Conservation (phyloP, 345 rosid genomes). For the Corymbia maculata region DNA sequence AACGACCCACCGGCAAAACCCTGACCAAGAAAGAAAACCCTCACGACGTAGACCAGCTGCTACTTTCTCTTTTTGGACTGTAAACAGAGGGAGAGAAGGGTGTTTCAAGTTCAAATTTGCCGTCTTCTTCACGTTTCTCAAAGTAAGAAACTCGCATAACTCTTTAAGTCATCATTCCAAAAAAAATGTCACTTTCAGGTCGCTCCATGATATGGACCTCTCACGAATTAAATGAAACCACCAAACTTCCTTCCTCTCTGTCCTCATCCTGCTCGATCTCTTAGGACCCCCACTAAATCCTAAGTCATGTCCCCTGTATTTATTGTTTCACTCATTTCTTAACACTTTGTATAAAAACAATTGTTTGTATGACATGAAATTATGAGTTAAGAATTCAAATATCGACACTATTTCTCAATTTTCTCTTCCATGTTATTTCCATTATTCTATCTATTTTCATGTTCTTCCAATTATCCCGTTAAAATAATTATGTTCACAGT, state of each 20-base stretch:
- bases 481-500: not conserved
- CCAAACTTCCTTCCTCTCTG: not conserved
- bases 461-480: not conserved
- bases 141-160: not conserved
- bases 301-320: not conserved
- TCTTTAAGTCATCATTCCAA: not conserved
- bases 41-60: not conserved
- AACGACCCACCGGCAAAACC: not conserved
- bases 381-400: not conserved
- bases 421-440: not conserved
- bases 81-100: not conserved
- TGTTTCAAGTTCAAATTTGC: not conserved
- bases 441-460: not conserved
- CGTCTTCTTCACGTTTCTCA: not conserved
- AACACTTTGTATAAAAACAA: not conserved
- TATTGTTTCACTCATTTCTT: not conserved
- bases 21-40: not conserved
- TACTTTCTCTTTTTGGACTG: not conserved
- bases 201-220: not conserved
- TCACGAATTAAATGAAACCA: not conserved
- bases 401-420: not conserved
- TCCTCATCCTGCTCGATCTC: not conserved
- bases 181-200: not conserved
- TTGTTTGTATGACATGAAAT: not conserved
- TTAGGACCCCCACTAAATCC: not conserved